These are phyloP conservation scores for Zygotorulaspora chibaensis DNA, from an alignment of 805 yeast genomes.

Conservation along the genomic window DNA sequence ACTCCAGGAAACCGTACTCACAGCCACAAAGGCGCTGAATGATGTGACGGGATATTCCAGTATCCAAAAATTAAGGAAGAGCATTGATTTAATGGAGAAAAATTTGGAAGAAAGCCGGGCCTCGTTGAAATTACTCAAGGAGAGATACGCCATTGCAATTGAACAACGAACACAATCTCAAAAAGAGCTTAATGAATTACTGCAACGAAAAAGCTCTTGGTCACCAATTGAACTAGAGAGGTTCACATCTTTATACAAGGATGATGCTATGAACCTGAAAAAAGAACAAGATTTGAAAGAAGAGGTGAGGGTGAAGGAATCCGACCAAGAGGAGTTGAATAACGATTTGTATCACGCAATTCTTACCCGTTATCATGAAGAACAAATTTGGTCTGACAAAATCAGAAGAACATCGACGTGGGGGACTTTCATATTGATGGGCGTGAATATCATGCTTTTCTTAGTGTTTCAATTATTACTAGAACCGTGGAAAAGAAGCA, in stretches of 20 bases:
- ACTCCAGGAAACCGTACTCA: constrained; percentile 51
- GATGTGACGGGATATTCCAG: constrained; percentile 88
- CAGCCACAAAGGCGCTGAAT: constrained; percentile 67
- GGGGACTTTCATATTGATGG: constrained; percentile 93
- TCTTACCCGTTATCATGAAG: constrained; percentile 88
- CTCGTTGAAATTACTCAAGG: constrained; percentile 47
- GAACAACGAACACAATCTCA: constrained; percentile 66
- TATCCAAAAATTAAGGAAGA: constrained; percentile 64
- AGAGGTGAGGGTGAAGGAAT: constrained; percentile 52
- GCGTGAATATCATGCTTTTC: constrained; percentile 73
- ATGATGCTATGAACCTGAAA: constrained; percentile 71
- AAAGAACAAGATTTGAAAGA: constrained; percentile 49
- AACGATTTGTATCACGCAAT: constrained; percentile 69
- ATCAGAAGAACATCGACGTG: constrained; percentile 91
- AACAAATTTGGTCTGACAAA: constrained; percentile 97
- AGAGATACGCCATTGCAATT: constrained; percentile 54
- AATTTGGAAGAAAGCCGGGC: constrained; percentile 47
- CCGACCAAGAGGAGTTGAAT: constrained; percentile 62
- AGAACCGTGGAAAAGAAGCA: constrained; percentile 90
- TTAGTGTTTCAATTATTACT: constrained; percentile 77
- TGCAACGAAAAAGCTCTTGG: constrained; percentile 87
- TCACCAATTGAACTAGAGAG: constrained; percentile 68
- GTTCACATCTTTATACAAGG: constrained; percentile 75
- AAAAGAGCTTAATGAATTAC: constrained; percentile 76
- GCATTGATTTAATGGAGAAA: constrained; percentile 54